Conservation (phyloP, 2,329 filamentous ascomycete species). For the Pseudophaeomoniella oleicola region DNA sequence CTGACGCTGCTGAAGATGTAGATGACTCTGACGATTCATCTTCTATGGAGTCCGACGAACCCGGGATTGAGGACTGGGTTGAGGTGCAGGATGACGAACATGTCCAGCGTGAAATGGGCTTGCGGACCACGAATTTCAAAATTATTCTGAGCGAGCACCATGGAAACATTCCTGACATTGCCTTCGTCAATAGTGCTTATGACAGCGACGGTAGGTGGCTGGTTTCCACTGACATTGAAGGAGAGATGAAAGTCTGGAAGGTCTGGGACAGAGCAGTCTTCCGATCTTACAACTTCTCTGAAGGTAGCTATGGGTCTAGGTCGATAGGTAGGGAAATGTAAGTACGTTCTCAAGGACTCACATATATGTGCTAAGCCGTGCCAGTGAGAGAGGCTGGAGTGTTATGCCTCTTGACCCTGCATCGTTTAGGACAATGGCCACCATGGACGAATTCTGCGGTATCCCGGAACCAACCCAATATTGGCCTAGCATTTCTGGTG, state of each 20-base stretch:
- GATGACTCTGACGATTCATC: not conserved
- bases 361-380: too few relatives aligned
- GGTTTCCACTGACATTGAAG: slow-evolving; percentile 41
- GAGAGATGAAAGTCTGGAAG: slow-evolving; percentile 34
- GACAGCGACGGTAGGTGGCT: slow-evolving; percentile 43
- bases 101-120: not conserved
- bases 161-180: slow-evolving; percentile 42
- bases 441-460: slow-evolving; percentile 25
- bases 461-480: not conserved
- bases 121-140: slow-evolving; percentile 25
- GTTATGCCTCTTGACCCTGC: slow-evolving; percentile 31
- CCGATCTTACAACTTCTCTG: slow-evolving; percentile 14
- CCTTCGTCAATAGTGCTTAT: slow-evolving; percentile 43
- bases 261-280: slow-evolving; percentile 24
- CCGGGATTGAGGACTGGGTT: not conserved
- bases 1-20: not conserved
- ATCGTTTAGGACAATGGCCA: slow-evolving; percentile 20
- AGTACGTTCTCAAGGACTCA: too few relatives aligned
- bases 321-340: too few relatives aligned
- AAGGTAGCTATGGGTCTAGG: slow-evolving; percentile 3
- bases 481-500: not conserved
- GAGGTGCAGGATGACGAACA: not conserved
- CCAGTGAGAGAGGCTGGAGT: slow-evolving; percentile 26
- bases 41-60: slow-evolving; percentile 3
- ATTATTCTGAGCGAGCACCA: slow-evolving; percentile 26